Evolutionary conservation across 1,284 basidiomycete species (phyloP).

Genomic region (Phellopilus nigrolimitatus): DNA sequence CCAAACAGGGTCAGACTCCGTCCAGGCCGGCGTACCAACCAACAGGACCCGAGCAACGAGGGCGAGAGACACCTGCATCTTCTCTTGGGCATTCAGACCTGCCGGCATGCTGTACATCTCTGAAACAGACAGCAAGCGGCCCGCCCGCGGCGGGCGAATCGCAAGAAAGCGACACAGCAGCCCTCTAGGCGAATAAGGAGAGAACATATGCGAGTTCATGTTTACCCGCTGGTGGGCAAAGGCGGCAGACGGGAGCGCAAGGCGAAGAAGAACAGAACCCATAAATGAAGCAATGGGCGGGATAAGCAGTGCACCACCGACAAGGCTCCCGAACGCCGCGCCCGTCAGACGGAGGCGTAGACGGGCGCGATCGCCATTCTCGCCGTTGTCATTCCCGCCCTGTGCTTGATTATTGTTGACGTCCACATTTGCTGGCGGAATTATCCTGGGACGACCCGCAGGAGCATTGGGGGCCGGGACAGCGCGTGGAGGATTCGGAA

Average conservation of each 20-base stretch:
- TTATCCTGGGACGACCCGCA: background rate
- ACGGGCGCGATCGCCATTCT: conserved; percentile 21
- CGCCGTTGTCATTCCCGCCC: conserved; percentile 21
- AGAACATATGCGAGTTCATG: background rate
- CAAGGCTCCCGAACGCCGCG: conserved; percentile 53
- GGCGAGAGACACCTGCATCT: conserved; percentile 31
- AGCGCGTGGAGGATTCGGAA: background rate
- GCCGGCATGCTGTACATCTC: conserved; percentile 24
- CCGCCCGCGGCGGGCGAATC: conserved; percentile 35
- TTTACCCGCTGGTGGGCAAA: conserved; percentile 11
- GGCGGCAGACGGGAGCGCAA: conserved; percentile 26
- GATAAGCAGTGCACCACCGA: conserved; percentile 61
- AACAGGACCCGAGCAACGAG: conserved; percentile 43
- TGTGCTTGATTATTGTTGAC: conserved; percentile 18
- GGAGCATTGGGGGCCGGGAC: background rate
- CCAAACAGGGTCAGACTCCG: conserved; percentile 70
- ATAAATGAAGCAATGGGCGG: conserved; percentile 60
- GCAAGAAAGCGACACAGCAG: conserved; percentile 53
- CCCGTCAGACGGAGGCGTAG: conserved; percentile 43
- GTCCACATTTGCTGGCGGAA: background rate
- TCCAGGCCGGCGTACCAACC: conserved; percentile 55
- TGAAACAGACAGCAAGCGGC: conserved; percentile 25
- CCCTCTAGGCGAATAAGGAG: conserved; percentile 6
- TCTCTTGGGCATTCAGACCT: conserved; percentile 18
- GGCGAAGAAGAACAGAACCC: conserved; percentile 52